Evolutionary conservation across 208 protist genomes (phyloP).

Genomic region (Leishmania turanica): DNA sequence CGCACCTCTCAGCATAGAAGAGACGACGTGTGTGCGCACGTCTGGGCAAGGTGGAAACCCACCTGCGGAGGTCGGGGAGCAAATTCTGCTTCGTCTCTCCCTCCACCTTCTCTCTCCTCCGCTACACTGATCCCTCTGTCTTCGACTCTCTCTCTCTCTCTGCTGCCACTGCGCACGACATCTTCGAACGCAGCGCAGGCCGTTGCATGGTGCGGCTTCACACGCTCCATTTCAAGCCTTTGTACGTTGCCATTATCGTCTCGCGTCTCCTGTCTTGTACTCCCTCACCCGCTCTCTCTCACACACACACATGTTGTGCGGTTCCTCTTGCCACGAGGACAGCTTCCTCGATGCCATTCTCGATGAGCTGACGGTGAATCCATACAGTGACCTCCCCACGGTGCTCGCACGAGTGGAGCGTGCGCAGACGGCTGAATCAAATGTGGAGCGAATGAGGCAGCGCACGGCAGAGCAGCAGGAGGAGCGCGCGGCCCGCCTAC

Average conservation of each 20-base stretch:
- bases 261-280: neutral
- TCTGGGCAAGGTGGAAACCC: neutral
- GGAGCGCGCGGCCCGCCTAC: slow-evolving; percentile 15
- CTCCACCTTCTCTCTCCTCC: neutral
- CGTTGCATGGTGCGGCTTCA: neutral
- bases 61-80: neutral
- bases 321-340: slow-evolving; percentile 4
- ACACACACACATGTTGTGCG: neutral
- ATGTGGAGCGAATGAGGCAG: slow-evolving; percentile 13
- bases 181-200: neutral
- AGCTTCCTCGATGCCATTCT: slow-evolving; percentile 24
- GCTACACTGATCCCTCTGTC: neutral
- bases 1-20: neutral
- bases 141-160: neutral
- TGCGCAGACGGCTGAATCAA: slow-evolving; percentile 8
- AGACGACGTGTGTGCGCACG: neutral
- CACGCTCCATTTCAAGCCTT: neutral
- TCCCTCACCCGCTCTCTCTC: neutral
- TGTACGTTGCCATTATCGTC: neutral
- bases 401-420: slow-evolving; percentile 11
- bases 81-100: neutral
- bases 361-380: slow-evolving; percentile 27
- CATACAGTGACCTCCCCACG: slow-evolving; percentile 8
- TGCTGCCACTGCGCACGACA: neutral
- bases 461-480: slow-evolving; percentile 10